phyloP scores from a whole-genome alignment of 2,329 filamentous ascomycete species.

The Colletotrichum acutatum region DNA sequence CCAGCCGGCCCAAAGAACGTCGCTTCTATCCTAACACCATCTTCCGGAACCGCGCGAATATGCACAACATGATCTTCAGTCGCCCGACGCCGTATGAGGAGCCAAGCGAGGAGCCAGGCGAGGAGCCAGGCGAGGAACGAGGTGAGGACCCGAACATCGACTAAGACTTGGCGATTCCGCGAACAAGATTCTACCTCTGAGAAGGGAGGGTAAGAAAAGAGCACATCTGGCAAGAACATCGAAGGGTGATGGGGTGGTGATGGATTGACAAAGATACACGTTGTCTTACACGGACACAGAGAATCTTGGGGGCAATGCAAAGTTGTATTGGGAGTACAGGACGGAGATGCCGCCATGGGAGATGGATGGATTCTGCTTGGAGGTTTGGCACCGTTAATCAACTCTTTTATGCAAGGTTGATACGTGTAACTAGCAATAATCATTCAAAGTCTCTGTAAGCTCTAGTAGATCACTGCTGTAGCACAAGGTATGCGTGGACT shows the following conservation, averaged over 20 bases:
- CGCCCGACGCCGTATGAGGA: background rate
- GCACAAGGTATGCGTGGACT: no score
- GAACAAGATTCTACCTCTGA: background rate
- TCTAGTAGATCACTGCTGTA: no score
- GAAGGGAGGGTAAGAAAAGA: background rate
- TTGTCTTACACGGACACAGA: background rate
- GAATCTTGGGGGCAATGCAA: background rate
- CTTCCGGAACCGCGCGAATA: background rate
- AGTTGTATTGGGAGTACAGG: background rate
- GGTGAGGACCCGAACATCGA: no score
- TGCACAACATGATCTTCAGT: background rate
- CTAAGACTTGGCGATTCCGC: background rate
- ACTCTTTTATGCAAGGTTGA: background rate
- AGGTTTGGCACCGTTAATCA: background rate
- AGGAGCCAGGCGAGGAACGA: background rate
- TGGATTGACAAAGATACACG: background rate
- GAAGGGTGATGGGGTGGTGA: background rate
- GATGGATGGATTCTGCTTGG: background rate
- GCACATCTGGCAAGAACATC: background rate
- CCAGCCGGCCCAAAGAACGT: no score
- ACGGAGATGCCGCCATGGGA: background rate
- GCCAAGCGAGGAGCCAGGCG: background rate
- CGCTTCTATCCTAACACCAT: no score
- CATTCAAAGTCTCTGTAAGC: no score
- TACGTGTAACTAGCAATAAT: no score